A percentile compares a stretch with the other conserved stretches of the same genome.
These are phyloP conservation scores for Fusarium setosum DNA, from an alignment of 2,329 filamentous ascomycete species.

Conservation along the genomic window DNA sequence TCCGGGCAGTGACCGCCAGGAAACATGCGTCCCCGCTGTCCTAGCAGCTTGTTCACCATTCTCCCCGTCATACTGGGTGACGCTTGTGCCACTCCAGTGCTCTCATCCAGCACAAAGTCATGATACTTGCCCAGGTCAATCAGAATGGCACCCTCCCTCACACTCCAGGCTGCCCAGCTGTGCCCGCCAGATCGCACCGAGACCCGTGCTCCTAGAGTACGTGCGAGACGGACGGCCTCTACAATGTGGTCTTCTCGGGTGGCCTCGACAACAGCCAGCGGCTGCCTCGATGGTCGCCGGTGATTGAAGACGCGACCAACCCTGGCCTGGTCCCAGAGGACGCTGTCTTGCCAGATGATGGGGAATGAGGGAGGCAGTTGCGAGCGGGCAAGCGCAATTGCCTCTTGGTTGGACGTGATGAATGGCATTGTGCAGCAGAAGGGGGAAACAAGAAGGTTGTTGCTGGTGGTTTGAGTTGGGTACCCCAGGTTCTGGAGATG, in stretches of 20 bases:
- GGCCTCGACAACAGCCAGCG: slow-evolving; percentile 55
- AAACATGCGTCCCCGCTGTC: slow-evolving; percentile 57
- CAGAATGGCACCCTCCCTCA: slow-evolving; percentile 58
- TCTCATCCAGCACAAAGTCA: slow-evolving; percentile 52
- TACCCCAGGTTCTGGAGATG: background rate
- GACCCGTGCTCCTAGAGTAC: slow-evolving; percentile 44
- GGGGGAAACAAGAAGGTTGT: background rate
- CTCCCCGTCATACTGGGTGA: slow-evolving; percentile 61
- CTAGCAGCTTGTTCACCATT: slow-evolving; percentile 54
- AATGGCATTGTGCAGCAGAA: background rate
- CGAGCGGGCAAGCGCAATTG: slow-evolving; percentile 3
- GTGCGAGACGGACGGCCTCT: slow-evolving; percentile 53
- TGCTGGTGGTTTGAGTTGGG: background rate
- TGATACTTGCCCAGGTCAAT: slow-evolving; percentile 49
- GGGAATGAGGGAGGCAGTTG: slow-evolving; percentile 27
- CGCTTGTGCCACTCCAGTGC: slow-evolving; percentile 51
- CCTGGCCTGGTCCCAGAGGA: slow-evolving; percentile 41
- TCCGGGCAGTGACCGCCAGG: slow-evolving; percentile 66
- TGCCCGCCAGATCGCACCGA: slow-evolving; percentile 62
- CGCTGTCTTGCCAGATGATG: slow-evolving; percentile 39
- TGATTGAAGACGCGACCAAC: slow-evolving; percentile 58
- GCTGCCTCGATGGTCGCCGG: slow-evolving; percentile 49
- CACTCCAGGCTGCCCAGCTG: slow-evolving; percentile 61
- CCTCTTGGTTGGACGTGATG: slow-evolving; percentile 8
- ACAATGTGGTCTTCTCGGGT: slow-evolving; percentile 50